phyloP scores from a whole-genome alignment of 129 eudicot genomes.

The Saussurea involucrata region DNA sequence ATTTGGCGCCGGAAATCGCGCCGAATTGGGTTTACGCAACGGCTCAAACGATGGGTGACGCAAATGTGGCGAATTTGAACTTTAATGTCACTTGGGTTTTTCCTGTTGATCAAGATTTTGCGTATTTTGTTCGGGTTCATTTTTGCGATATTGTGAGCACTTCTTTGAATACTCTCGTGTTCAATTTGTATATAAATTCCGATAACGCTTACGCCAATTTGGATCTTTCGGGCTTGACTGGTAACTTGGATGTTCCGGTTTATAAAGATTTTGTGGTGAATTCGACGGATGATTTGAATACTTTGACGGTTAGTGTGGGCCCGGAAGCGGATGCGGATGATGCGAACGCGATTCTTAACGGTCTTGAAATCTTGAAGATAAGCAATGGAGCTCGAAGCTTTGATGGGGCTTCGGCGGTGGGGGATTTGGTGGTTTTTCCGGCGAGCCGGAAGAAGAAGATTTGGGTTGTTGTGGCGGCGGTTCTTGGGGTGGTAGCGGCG shows the following conservation, averaged over 20 bases:
- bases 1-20: slow-evolving; percentile 58
- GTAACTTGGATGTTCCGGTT: slow-evolving; percentile 61
- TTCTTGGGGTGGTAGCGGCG: slow-evolving; percentile 47
- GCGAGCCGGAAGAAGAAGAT: slow-evolving; percentile 39
- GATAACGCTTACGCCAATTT: slow-evolving; percentile 53
- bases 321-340: slow-evolving; percentile 55
- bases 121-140: slow-evolving; percentile 71
- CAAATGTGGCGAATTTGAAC: slow-evolving; percentile 55
- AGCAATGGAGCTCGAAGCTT: slow-evolving; percentile 87
- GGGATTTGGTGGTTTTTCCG: slow-evolving; percentile 33
- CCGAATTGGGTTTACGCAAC: slow-evolving; percentile 93
- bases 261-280: slow-evolving; percentile 74
- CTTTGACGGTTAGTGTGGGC: slow-evolving; percentile 82
- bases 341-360: slow-evolving; percentile 66
- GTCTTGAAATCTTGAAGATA: slow-evolving; percentile 85
- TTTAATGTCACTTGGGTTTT: slow-evolving; percentile 95
- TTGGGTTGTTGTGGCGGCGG: slow-evolving; percentile 47
- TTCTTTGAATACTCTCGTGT: slow-evolving; percentile 56
- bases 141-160: slow-evolving; percentile 86
- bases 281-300: slow-evolving; percentile 43
- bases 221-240: slow-evolving; percentile 62
- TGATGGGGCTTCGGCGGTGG: slow-evolving; percentile 58
- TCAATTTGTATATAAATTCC: slow-evolving; percentile 70
- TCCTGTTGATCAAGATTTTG: slow-evolving; percentile 75
- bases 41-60: slow-evolving; percentile 82